Evolutionary conservation across 208 protist species (phyloP).

Genomic region (Acanthamoeba lugdunensis): DNA sequence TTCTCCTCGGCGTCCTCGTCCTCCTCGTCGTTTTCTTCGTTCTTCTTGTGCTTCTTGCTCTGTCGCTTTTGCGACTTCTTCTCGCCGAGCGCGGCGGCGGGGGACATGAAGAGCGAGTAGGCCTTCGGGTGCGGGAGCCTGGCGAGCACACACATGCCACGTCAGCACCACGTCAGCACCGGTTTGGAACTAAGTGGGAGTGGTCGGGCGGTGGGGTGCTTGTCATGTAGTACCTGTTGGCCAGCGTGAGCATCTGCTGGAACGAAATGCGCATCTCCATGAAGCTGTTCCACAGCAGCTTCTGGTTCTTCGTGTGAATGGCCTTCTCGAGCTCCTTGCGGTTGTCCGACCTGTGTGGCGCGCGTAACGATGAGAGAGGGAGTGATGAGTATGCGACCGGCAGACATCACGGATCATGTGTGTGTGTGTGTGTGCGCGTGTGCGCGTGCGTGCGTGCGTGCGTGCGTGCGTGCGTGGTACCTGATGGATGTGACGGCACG

Average conservation of each 20-base stretch:
- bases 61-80: not conserved
- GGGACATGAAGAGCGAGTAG: not conserved
- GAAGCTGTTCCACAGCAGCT: conserved; percentile 68
- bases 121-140: not conserved
- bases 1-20: not conserved
- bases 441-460: too few relatives aligned
- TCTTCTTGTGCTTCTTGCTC: not conserved
- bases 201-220: not conserved
- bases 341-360: conserved; percentile 9
- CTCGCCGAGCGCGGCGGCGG: not conserved
- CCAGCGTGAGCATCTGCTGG: conserved; percentile 39
- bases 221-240: not conserved
- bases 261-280: conserved; percentile 57
- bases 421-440: too few relatives aligned
- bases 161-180: not conserved
- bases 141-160: not conserved
- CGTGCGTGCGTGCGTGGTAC: not conserved
- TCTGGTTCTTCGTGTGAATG: conserved; percentile 63
- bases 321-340: conserved; percentile 59
- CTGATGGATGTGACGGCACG: conserved; percentile 37
- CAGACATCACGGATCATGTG: too few relatives aligned
- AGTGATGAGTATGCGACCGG: too few relatives aligned
- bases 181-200: not conserved
- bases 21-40: not conserved
- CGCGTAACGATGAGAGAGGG: too few relatives aligned